Conservation (phyloP, 768 basidiomycete genomes). For the Polyporus arcularius region DNA sequence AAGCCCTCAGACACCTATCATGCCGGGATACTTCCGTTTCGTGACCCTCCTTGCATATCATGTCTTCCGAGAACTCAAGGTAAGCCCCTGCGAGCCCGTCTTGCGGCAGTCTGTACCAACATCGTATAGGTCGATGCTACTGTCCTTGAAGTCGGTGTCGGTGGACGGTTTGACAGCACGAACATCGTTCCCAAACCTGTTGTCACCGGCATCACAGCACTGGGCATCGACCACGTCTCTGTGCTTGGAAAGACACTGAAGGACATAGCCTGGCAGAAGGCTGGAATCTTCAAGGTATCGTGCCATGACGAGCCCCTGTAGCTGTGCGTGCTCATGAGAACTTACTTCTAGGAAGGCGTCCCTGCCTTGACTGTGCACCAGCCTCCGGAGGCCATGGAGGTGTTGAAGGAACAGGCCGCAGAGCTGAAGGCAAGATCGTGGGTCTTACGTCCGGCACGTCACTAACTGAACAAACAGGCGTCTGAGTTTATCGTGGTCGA, state of each 20-base stretch:
- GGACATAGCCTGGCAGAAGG: conserved; percentile 95
- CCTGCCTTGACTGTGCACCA: conserved; percentile 87
- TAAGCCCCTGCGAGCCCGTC: conserved; percentile 11
- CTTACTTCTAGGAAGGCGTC: conserved; percentile 58
- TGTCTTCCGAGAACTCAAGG: conserved; percentile 76
- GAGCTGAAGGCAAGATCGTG: conserved; percentile 57
- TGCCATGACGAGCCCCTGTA: background rate
- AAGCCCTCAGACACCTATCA: conserved; percentile 54
- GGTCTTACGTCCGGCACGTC: background rate
- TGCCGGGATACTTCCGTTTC: conserved; percentile 94
- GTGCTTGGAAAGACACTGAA: conserved; percentile 85
- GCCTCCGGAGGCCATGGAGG: conserved; percentile 62
- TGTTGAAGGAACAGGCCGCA: conserved; percentile 65
- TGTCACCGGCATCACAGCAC: conserved; percentile 86
- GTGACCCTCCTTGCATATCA: conserved; percentile 92
- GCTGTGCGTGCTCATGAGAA: background rate
- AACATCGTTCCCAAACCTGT: conserved; percentile 91
- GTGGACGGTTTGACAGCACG: conserved; percentile 92
- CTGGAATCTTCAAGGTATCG: conserved; percentile 89
- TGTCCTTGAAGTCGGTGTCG: conserved; percentile 94
- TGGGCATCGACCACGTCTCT: conserved; percentile 90
- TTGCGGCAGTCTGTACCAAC: background rate
- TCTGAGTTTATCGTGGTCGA: conserved; percentile 71
- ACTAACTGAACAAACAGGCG: conserved; percentile 42
- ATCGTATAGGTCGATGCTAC: conserved; percentile 74